Base-by-base conservation (phyloP, 2,329 filamentous ascomycete species). In the Cadophora gregata region DNA sequence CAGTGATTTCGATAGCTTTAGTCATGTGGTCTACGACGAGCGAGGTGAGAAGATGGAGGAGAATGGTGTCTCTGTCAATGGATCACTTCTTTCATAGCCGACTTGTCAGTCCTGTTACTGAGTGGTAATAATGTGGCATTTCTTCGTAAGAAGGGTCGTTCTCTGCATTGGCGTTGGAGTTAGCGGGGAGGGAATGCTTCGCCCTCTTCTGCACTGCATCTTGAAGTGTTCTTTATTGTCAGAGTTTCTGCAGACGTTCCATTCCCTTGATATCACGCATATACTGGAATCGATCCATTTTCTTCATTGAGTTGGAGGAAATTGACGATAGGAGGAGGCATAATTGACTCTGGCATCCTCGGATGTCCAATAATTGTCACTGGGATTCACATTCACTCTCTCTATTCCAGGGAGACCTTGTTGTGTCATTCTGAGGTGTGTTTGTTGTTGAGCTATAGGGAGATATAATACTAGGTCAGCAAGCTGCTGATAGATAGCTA, bases 1-100 rank as follows among this genome's bases (percentile, higher is more conserved):
- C 59, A 71, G 68, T 36, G 77, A 77, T 69, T 76, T 74, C 59
- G 72, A 75, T 14, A 74, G 73, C 9, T 78, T 78, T 60, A 77
- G 75, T 62, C 76, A 78, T 65, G 66, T 71, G 9, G 72, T 78
- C 7, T 77, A 73, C 58, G 70, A 76, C 36, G 70, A 73, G 31
- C 60, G 71, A 19, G 73, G 70, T 9, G 70, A 71, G 25, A 73
- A 69, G 53, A 65, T 71, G 42, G 70, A 74, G 51, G 72, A 75
- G 48, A 73, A 73, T 64, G 69, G 71, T 7, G 27, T 72, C 36
- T 36, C 60, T 25, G 60, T 70, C 12, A 69, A 68, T 50, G 67
- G 63, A n/a, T 55, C 50, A 14, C 48, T 63, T 42, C 48, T 63
- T 21, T 51, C 48, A 1, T 63, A 55, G 33, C 16, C 33, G 31